These are phyloP conservation scores for Bremia lactucae DNA, from an alignment of 352 stramenopile genomes.

Conservation along the genomic window DNA sequence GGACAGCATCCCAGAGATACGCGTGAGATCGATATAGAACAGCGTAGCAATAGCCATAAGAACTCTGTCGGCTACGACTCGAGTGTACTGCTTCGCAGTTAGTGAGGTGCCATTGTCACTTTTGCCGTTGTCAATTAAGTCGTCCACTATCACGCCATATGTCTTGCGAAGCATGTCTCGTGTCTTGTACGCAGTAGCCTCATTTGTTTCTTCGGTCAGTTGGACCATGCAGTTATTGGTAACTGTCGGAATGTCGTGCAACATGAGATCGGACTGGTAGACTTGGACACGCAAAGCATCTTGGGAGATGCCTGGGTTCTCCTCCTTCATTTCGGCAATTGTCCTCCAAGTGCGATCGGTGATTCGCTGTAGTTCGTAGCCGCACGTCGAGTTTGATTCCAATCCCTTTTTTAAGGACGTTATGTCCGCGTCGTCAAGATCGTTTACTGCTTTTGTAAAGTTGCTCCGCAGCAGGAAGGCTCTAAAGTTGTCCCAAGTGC, in stretches of 20 bases:
- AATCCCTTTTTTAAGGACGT: conserved; percentile 19
- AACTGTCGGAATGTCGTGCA: conserved; percentile 16
- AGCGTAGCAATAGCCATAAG: conserved; percentile 24
- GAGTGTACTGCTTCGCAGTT: conserved; percentile 16
- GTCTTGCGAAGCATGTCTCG: conserved; percentile 21
- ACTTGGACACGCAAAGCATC: conserved; percentile 20
- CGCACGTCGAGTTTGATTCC: conserved; percentile 22
- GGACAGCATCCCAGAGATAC: conserved; percentile 25
- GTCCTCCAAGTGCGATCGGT: too few relatives aligned
- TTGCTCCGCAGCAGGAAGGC: conserved; percentile 10
- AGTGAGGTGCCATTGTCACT: conserved; percentile 12
- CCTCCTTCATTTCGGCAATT: too few relatives aligned
- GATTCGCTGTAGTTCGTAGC: conserved; percentile 23
- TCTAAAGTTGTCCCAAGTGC: conserved; percentile 10
- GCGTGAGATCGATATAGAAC: conserved; percentile 27
- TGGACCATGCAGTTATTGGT: conserved; percentile 27
- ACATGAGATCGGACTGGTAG: conserved; percentile 14
- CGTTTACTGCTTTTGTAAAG: conserved; percentile 7
- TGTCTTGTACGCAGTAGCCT: conserved; percentile 15
- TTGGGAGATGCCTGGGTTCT: too few relatives aligned
- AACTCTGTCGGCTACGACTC: conserved; percentile 23
- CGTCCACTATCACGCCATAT: conserved; percentile 18
- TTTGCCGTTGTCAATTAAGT: conserved; percentile 11
- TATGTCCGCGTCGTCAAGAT: conserved; percentile 9
- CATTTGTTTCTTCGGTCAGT: conserved; percentile 10